Evolutionary conservation across 495 filamentous ascomycete species (phyloP).

Genomic region (Aspergillus sparsus): DNA sequence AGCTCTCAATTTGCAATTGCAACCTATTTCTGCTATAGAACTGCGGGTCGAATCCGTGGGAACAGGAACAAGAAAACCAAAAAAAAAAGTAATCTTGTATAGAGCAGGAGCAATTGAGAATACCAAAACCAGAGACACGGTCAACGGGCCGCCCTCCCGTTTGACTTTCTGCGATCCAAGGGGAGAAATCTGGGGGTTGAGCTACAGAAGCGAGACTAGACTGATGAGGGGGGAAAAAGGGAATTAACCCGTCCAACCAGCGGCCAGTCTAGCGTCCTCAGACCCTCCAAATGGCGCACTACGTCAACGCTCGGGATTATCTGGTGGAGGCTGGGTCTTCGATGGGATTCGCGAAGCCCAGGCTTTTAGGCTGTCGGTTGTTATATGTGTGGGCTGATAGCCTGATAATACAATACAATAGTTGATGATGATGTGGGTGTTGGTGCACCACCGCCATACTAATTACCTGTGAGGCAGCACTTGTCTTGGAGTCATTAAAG

Average conservation of each 20-base stretch:
- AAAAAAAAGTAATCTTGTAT: no score
- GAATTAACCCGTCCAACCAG: slow-evolving; percentile 1
- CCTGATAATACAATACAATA: background rate
- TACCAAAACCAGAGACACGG: background rate
- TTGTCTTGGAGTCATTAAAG: slow-evolving; percentile 1
- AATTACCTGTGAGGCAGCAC: no score
- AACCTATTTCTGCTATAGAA: no score
- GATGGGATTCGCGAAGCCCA: background rate
- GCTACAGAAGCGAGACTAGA: background rate
- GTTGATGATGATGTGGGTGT: no score
- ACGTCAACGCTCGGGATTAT: background rate
- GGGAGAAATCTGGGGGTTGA: background rate
- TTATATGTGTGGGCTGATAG: background rate
- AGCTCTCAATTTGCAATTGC: no score
- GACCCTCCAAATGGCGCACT: background rate
- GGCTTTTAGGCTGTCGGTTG: background rate
- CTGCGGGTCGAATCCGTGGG: no score
- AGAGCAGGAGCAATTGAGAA: no score
- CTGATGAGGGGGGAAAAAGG: background rate
- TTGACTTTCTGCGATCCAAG: background rate
- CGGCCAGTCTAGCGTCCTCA: background rate
- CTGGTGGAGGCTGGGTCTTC: background rate
- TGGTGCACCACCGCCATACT: no score
- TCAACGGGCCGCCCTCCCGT: background rate
- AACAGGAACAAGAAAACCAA: no score